Base-by-base conservation (phyloP, 805 yeast genomes). In the Cyberlindnera subsufficiens region DNA sequence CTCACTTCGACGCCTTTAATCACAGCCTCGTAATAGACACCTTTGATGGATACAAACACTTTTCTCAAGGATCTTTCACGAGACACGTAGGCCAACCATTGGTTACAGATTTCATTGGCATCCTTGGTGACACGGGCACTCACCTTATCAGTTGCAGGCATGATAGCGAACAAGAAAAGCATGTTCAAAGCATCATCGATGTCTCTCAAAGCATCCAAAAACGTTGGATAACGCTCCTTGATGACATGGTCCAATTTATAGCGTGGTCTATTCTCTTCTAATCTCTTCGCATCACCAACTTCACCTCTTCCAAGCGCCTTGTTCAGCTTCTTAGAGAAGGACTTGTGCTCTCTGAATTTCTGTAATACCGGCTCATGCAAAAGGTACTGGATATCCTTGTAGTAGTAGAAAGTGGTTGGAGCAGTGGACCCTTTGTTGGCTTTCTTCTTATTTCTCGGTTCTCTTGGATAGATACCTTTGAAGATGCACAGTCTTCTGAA, bases 381-480 rank as follows among this genome's bases (percentile, higher is more conserved):
- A 54, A 93, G 71, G 64, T 91, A 93, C 66, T 90, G 96, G 52
- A 93, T 93, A 64, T 93, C 99, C 66, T 89, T 93, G 50, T 83
- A 65, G 64, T 89, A 91, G 68, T 93, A 93, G 63, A 93, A 95
- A 4, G 99, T 93, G 19, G 85, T 84, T 37, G 96, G 96, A 20
- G 95, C 95, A 7, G 97, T 87, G n/a, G 96, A 86, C 18, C 99
- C 98, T 67, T 88, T 93, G 67, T 89, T 91, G 46, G 97, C 96
- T 74, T 88, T 90, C 79, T 85, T 88, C 71, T 90, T 93, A 67
- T 87, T 88, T 56, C 90, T 74, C 37, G 98, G 98, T 61, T 89
- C 97, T 63, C 99, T 79, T 42, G 99, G 99, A 62, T 88, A 93
- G 51, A 93, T 90, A 40, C 99, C 99, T 66, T 93, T 93, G 75